Conservation (phyloP, 2,329 filamentous ascomycete species). For the Macrophomina tecta region DNA sequence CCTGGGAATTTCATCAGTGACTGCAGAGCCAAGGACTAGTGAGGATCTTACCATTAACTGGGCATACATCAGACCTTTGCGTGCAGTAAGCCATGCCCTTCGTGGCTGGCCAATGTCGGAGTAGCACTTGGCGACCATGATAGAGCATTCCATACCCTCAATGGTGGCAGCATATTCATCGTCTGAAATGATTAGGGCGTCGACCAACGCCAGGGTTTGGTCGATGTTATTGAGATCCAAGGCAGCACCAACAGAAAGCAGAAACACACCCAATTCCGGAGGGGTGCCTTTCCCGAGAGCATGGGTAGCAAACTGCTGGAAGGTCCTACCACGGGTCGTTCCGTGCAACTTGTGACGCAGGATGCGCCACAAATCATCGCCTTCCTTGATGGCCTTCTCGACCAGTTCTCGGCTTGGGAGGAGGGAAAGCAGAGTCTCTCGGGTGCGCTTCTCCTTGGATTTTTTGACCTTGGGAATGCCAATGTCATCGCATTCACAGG, state of each 20-base stretch:
- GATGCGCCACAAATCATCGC: constrained; percentile 51
- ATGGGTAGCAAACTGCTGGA: constrained; percentile 50
- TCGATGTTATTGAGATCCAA: constrained; percentile 51
- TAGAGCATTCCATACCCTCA: constrained; percentile 60
- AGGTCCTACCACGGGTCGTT: constrained; percentile 46
- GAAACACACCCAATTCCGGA: constrained; percentile 45
- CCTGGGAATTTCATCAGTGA: constrained; percentile 34
- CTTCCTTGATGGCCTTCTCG: constrained; percentile 34
- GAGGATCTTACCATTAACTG: constrained; percentile 56
- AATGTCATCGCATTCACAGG: constrained; percentile 21
- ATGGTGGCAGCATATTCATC: constrained; percentile 58
- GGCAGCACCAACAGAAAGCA: constrained; percentile 47
- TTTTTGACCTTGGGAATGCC: constrained; percentile 23
- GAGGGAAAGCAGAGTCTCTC: constrained; percentile 42
- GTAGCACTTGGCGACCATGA: constrained; percentile 59
- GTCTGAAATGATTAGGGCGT: constrained; percentile 55
- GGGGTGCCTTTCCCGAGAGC: constrained; percentile 52
- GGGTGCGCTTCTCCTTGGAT: constrained; percentile 43
- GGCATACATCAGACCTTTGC: constrained; percentile 59
- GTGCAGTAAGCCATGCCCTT: constrained; percentile 59
- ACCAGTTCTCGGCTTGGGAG: constrained; percentile 43
- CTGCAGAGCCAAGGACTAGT: neutral
- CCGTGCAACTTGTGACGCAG: constrained; percentile 51
- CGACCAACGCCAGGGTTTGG: constrained; percentile 53
- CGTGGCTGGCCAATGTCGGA: constrained; percentile 62